Evolutionary conservation across 139 green algal species (phyloP).

Genomic region (Chlamydomonas eustigma): DNA sequence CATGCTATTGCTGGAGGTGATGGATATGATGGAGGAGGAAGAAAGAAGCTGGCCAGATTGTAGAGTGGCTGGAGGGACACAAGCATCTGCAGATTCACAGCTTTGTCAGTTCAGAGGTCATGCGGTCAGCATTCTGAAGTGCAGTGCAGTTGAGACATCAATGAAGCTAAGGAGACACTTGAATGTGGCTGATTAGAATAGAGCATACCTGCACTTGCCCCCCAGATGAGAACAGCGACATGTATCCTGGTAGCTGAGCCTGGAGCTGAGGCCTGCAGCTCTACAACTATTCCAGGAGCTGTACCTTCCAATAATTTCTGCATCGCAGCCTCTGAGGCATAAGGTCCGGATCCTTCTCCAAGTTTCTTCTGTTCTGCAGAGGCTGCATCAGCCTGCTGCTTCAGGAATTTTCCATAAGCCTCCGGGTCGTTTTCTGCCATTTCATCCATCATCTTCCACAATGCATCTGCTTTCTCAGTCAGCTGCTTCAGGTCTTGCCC

Average conservation of each 20-base stretch:
- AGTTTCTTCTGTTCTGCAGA: not conserved
- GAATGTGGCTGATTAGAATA: too few species aligned
- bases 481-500: not conserved
- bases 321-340: not conserved
- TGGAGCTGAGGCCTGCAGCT: not conserved
- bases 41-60: too few species aligned
- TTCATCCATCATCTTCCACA: constrained; percentile 11
- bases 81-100: too few species aligned
- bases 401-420: constrained; percentile 1
- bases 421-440: not conserved
- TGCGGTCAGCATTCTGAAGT: too few species aligned
- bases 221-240: not conserved
- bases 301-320: not conserved
- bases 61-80: too few species aligned
- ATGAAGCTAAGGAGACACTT: too few species aligned
- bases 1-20: not conserved
- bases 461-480: not conserved
- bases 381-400: not conserved
- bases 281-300: not conserved
- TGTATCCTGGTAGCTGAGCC: not conserved
- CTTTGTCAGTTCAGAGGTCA: too few species aligned
- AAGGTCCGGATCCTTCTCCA: not conserved
- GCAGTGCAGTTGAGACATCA: too few species aligned
- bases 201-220: not conserved
- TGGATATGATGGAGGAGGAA: too few species aligned